phyloP scores from a whole-genome alignment of 345 rosid species.

The Populus pruinosa region DNA sequence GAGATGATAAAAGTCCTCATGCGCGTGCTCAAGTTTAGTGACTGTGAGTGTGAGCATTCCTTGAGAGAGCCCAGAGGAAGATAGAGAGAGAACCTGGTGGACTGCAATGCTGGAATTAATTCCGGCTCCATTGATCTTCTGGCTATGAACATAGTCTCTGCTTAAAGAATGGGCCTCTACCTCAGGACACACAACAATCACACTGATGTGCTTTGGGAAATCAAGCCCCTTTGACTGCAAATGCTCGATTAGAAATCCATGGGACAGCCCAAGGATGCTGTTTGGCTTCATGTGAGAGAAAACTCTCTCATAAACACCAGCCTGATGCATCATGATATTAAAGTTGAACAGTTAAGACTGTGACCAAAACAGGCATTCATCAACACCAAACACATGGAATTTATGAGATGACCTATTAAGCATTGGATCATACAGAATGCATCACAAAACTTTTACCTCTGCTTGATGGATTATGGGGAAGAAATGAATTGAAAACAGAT shows the following conservation, averaged over 20 bases:
- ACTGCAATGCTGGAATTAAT: conserved; percentile 86
- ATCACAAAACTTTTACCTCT: no score
- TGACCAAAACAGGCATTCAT: no score
- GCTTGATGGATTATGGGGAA: no score
- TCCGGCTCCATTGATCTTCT: conserved; percentile 91
- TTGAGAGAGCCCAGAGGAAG: neutral
- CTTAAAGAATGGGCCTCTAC: conserved; percentile 92
- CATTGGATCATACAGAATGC: no score
- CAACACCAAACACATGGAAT: no score
- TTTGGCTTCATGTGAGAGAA: conserved; percentile 88
- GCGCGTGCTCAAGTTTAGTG: conserved; percentile 23
- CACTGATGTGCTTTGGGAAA: conserved; percentile 78
- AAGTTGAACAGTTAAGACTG: no score
- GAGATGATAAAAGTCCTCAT: neutral
- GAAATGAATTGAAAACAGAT: no score
- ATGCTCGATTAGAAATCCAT: conserved; percentile 87
- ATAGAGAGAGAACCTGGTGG: conserved; percentile 57
- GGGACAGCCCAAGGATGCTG: conserved; percentile 89
- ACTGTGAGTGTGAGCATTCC: conserved; percentile 26
- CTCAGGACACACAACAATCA: conserved; percentile 82
- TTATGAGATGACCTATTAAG: no score
- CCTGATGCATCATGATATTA: no score
- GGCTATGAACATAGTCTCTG: conserved; percentile 86
- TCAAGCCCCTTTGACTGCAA: conserved; percentile 66
- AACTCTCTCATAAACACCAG: conserved; percentile 47